These are phyloP conservation scores for Chytriomyces sp. DNA, from an alignment of 192 early-diverging fungal genomes.

Conservation along the genomic window DNA sequence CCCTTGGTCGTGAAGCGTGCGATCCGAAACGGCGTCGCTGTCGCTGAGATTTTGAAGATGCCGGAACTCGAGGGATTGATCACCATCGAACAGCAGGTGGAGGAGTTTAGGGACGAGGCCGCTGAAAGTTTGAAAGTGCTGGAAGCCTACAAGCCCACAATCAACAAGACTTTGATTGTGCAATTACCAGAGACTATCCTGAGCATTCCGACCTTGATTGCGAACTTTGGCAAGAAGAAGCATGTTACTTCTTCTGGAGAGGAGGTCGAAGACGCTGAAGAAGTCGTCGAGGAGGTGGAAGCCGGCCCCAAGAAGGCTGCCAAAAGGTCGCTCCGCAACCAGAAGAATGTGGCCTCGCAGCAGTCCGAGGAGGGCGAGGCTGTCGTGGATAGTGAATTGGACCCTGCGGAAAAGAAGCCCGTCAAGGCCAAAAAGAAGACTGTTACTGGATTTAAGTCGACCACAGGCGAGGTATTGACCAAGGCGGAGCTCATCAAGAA, in stretches of 20 bases:
- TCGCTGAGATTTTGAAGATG: constrained; percentile 36
- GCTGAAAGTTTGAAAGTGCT: background rate
- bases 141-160: constrained; percentile 24
- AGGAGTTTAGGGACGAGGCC: constrained; percentile 13
- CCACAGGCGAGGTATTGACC: constrained; percentile 24
- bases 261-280: constrained; percentile 2
- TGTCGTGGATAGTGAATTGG: background rate
- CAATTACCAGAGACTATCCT: constrained; percentile 20
- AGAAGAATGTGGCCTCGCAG: background rate
- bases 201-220: background rate
- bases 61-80: constrained; percentile 5
- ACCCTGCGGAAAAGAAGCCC: background rate
- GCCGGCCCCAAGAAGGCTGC: constrained; percentile 1
- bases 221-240: background rate
- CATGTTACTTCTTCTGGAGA: background rate
- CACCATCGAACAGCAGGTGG: background rate
- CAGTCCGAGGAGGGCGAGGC: background rate
- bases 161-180: constrained; percentile 31
- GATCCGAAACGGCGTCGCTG: constrained; percentile 23
- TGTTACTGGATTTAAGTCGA: constrained; percentile 1
- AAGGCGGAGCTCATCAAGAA: constrained; percentile 30
- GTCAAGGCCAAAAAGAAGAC: constrained; percentile 12
- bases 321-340: background rate
- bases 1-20: constrained; percentile 29
- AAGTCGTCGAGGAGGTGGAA: constrained; percentile 3